Conservation (phyloP, 805 yeast species). For the Priceomyces castillae region DNA sequence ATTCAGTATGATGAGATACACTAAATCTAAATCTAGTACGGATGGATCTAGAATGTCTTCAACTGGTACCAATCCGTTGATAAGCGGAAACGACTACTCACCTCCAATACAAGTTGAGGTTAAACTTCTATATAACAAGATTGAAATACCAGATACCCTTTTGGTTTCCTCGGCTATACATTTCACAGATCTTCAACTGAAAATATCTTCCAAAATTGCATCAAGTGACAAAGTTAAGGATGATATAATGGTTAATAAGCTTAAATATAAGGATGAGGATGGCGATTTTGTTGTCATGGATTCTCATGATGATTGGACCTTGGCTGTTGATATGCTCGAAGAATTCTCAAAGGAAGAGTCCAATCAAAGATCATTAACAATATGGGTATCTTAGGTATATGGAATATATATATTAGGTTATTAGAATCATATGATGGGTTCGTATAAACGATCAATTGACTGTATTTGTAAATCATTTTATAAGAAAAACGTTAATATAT, state of each 20-base stretch:
- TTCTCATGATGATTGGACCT: constrained; percentile 82
- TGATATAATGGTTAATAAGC: constrained; percentile 50
- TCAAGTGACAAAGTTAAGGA: constrained; percentile 51
- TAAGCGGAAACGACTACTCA: constrained; percentile 5
- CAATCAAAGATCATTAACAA: constrained; percentile 26
- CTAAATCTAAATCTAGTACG: constrained; percentile 22
- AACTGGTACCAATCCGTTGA: constrained; percentile 8
- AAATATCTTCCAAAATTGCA: constrained; percentile 52
- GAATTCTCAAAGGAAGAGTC: constrained; percentile 23
- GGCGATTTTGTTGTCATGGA: constrained; percentile 87
- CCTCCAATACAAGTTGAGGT: constrained; percentile 14
- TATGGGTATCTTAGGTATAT: constrained; percentile 36
- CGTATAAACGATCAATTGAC: background rate
- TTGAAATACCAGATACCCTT: constrained; percentile 27
- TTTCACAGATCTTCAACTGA: constrained; percentile 57
- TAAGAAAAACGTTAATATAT: constrained; percentile 1
- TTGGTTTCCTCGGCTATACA: constrained; percentile 26
- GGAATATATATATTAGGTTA: background rate
- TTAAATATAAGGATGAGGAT: constrained; percentile 90
- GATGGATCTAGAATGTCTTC: constrained; percentile 13
- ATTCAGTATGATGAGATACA: constrained; percentile 42
- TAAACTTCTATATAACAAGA: constrained; percentile 31
- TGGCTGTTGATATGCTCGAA: constrained; percentile 67
- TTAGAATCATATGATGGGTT: background rate
- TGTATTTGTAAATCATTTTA: background rate